Evolutionary conservation across 208 protist species (phyloP).

Genomic region (Polymyxa betae): DNA sequence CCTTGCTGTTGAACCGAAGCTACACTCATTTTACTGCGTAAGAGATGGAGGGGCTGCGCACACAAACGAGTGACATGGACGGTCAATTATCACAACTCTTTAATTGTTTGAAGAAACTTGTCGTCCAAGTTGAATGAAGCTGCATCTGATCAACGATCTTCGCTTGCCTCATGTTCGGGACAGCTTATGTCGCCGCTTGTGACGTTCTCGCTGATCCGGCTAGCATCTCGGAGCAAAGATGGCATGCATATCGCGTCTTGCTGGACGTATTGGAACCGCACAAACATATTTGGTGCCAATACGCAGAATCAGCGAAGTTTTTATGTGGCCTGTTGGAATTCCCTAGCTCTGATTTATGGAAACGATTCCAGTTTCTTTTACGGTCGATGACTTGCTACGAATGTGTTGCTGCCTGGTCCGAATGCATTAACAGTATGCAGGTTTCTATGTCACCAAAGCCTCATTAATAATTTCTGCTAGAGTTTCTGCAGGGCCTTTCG

Average conservation of each 20-base stretch:
- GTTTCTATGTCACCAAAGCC: too few relatives aligned
- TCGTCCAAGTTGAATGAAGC: too few relatives aligned
- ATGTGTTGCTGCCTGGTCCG: neutral
- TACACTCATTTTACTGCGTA: too few relatives aligned
- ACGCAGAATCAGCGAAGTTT: neutral
- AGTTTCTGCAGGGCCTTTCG: neutral
- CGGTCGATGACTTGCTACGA: neutral
- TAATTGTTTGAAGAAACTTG: too few relatives aligned
- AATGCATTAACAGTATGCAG: neutral
- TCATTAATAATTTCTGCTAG: too few relatives aligned
- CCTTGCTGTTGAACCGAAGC: too few relatives aligned
- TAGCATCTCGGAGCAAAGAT: neutral
- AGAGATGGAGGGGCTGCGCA: too few relatives aligned
- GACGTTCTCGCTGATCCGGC: neutral
- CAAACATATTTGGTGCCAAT: neutral
- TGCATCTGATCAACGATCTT: too few relatives aligned
- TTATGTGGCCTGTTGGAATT: neutral
- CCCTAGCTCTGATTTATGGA: neutral
- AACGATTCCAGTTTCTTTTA: neutral
- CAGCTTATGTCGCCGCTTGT: neutral
- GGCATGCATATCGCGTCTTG: neutral
- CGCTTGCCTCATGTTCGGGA: too few relatives aligned
- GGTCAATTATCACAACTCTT: too few relatives aligned
- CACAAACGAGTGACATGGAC: too few relatives aligned
- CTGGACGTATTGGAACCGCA: neutral